Evolutionary conservation across 768 basidiomycete species (phyloP).

Genomic region (Pleurotus salmoneostramineus): DNA sequence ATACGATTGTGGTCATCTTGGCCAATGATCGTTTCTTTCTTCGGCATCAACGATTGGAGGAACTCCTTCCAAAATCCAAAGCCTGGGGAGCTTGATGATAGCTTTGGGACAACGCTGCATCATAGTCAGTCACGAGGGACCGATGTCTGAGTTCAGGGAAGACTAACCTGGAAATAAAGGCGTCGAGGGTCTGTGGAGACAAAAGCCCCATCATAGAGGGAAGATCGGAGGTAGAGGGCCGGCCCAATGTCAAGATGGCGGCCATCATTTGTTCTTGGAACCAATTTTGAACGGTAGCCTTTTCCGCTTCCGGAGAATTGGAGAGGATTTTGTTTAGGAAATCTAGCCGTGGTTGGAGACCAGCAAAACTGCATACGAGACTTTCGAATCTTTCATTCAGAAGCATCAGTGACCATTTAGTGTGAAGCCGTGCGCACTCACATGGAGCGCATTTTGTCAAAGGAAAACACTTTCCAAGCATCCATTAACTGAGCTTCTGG

Average conservation of each 20-base stretch:
- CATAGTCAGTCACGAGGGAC: not conserved
- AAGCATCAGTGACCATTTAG: not conserved
- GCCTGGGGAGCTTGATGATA: not conserved
- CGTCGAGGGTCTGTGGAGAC: conserved; percentile 12
- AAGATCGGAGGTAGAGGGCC: conserved; percentile 15
- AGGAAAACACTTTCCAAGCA: conserved; percentile 20
- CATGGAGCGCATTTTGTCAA: conserved; percentile 17
- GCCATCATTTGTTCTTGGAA: conserved; percentile 13
- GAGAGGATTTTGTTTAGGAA: conserved; percentile 16
- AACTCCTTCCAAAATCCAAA: conserved; percentile 21
- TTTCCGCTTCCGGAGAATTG: conserved; percentile 11
- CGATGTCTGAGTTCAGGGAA: not conserved
- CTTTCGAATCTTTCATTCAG: conserved; percentile 16
- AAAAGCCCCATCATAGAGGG: conserved; percentile 20
- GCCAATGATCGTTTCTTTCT: conserved; percentile 8
- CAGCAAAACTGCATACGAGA: conserved; percentile 10
- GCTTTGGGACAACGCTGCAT: conserved; percentile 2
- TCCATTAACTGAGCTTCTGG: conserved; percentile 11
- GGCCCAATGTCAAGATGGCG: conserved; percentile 16
- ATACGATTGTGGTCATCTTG: not conserved
- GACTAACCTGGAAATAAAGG: conserved; percentile 19
- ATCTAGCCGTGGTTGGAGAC: conserved; percentile 15
- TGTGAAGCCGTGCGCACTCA: conserved; percentile 7
- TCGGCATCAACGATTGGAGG: conserved; percentile 16
- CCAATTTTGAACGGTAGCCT: conserved; percentile 14